A percentile compares a stretch with the other conserved stretches of the same genome.
phyloP scores from a whole-genome alignment of 495 filamentous ascomycete genomes.

The Aspergillus hancockii region DNA sequence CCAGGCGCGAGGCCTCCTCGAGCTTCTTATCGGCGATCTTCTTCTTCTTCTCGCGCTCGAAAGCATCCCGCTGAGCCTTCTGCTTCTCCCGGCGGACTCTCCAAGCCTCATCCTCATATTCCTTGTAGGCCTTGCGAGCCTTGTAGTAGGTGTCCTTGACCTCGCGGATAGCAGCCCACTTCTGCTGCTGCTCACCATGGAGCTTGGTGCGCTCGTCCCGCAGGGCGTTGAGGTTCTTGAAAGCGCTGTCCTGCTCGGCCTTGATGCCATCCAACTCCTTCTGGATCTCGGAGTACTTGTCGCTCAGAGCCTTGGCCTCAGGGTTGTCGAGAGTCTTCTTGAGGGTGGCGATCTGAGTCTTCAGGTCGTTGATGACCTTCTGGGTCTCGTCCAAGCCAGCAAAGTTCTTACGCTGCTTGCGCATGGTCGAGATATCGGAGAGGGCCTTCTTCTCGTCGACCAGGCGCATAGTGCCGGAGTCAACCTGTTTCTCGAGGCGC shows the following conservation, averaged over 20 bases:
- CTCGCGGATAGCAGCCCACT: slow-evolving; percentile 74
- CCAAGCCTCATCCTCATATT: slow-evolving; percentile 78
- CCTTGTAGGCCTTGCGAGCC: slow-evolving; percentile 70
- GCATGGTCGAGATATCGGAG: slow-evolving; percentile 73
- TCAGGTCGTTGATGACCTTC: slow-evolving; percentile 81
- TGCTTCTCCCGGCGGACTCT: slow-evolving; percentile 75
- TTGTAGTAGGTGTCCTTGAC: slow-evolving; percentile 85
- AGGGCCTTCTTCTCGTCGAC: slow-evolving; percentile 97
- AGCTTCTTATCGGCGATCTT: slow-evolving; percentile 81
- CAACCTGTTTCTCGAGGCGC: slow-evolving; percentile 77
- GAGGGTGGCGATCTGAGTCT: slow-evolving; percentile 79
- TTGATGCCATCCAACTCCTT: slow-evolving; percentile 86
- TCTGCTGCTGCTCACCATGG: slow-evolving; percentile 78
- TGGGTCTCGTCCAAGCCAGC: slow-evolving; percentile 76
- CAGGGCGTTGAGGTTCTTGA: slow-evolving; percentile 81
- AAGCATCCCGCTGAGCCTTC: slow-evolving; percentile 74
- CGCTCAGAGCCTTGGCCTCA: slow-evolving; percentile 83
- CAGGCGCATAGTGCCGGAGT: slow-evolving; percentile 83
- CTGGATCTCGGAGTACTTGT: slow-evolving; percentile 78
- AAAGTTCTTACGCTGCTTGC: slow-evolving; percentile 89
- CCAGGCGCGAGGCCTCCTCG: slow-evolving; percentile 85
- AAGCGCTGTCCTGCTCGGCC: slow-evolving; percentile 83
- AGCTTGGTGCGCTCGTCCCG: slow-evolving; percentile 86
- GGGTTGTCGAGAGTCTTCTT: slow-evolving; percentile 87
- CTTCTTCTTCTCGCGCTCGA: slow-evolving; percentile 71